Base-by-base conservation (phyloP, 1,139 yeast species). In the Torulaspora globosa region DNA sequence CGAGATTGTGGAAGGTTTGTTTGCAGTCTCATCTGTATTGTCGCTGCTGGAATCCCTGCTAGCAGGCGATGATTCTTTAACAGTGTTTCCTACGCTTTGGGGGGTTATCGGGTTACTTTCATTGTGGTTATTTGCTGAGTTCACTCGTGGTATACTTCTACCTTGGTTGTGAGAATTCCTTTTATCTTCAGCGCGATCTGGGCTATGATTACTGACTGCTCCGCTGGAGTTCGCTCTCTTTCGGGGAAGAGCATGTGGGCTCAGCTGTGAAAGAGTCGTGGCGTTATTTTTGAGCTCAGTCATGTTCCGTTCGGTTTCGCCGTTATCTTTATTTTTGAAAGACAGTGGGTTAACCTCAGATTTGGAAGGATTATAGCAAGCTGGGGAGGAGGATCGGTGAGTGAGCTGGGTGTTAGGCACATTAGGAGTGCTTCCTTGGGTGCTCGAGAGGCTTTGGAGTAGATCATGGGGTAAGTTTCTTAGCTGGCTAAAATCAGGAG, bases 401-500 rank as follows among this genome's bases (percentile, higher is more conserved):
- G 40, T 15, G 21, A 38, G 36, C 21, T 34, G 40, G 10, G 29
- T 40, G 23, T 30, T 23, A 5, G 33, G 28, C n/a, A 36, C 28
- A 15, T 33, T 37, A 7, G 54, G 54, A 11, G 52, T 46, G 33
- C 48, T 51, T 4, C 47, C 44, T 32, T 51, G 54, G 14, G 55
- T 41, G 35, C 46, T 53, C 11, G 49, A 44, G 26, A 56, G 41
- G 15, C 46, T 49, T 18, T 56, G 57, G 15, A 58, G 43, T 26
- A 57, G 32, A n/a, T 57, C 60, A 10, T 56, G 48, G 6, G 59
- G 54, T 11, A 56, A 15, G 15, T 48, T 51, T 30, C 50, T 51
- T 40, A 51, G 19, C 18, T 49, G 51, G 16, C 46, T 45, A 45
- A 53, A 44, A 26, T 52, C 49, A 37, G 39, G 52, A 12, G 43